These are phyloP conservation scores for Pseudocercospora pini-densiflorae DNA, from an alignment of 2,329 filamentous ascomycete species.

Conservation along the genomic window DNA sequence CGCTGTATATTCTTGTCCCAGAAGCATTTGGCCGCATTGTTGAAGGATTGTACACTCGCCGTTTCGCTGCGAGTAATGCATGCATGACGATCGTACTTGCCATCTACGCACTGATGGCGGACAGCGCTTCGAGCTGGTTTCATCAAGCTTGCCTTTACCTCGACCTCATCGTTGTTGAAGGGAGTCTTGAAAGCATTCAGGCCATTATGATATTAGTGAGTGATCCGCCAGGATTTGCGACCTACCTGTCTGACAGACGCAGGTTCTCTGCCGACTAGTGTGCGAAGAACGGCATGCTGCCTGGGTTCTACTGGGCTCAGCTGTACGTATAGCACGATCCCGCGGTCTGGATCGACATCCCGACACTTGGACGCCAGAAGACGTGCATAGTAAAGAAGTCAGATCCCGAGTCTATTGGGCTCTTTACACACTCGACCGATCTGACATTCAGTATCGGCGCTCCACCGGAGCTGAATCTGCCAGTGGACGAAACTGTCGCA, in stretches of 20 bases:
- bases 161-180: neutral
- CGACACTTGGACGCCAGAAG: neutral
- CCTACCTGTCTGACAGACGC: too few relatives aligned
- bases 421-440: neutral
- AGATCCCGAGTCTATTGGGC: neutral
- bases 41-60: neutral
- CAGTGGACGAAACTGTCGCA: neutral
- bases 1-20: neutral
- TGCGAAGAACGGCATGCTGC: neutral
- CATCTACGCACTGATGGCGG: neutral
- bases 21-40: neutral
- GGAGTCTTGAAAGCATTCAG: neutral
- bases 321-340: neutral
- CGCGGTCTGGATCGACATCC: neutral
- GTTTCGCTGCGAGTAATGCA: neutral
- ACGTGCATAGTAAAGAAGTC: neutral
- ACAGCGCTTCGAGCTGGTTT: neutral
- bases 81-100: neutral
- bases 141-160: neutral
- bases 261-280: neutral
- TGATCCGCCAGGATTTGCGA: neutral
- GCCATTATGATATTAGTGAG: neutral
- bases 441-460: neutral
- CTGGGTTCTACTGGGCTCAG: neutral
- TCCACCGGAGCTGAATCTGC: neutral